A percentile compares a stretch with the other conserved stretches of the same genome.
These are phyloP conservation scores for Colletotrichum destructivum DNA, from an alignment of 2,329 filamentous ascomycete species.

Conservation along the genomic window DNA sequence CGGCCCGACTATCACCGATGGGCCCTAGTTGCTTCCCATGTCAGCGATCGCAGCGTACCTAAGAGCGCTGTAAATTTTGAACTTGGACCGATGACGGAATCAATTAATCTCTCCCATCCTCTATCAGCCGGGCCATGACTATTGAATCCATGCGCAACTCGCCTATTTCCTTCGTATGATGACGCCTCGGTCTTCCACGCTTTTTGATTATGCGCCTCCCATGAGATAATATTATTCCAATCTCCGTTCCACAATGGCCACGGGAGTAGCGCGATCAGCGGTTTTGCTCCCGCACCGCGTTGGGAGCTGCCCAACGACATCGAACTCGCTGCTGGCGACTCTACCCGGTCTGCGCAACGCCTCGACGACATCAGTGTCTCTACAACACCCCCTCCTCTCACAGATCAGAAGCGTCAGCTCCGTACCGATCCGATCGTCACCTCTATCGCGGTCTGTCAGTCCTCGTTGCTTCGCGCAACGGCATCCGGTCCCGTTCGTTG, in stretches of 20 bases:
- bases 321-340: conserved; percentile 29
- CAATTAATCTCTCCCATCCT: neutral
- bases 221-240: conserved; percentile 34
- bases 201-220: conserved; percentile 38
- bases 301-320: conserved; percentile 48
- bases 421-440: conserved; percentile 1
- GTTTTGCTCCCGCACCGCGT: conserved; percentile 63
- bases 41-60: conserved; percentile 11
- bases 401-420: conserved; percentile 21
- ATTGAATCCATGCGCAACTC: conserved; percentile 25
- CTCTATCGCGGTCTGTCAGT: neutral
- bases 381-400: conserved; percentile 35
- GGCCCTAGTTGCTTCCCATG: conserved; percentile 1
- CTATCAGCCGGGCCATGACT: conserved; percentile 10
- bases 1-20: conserved; percentile 40
- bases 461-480: neutral
- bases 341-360: conserved; percentile 41
- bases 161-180: conserved; percentile 31
- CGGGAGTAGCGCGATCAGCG: conserved; percentile 64
- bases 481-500: neutral
- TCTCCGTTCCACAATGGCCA: conserved; percentile 45
- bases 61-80: conserved; percentile 34
- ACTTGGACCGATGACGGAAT: conserved; percentile 36
- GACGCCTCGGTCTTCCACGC: conserved; percentile 25
- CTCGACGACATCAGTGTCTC: conserved; percentile 25